Base-by-base conservation (phyloP, 2,329 filamentous ascomycete genomes). In the Rhexocercosporidium sp. region DNA sequence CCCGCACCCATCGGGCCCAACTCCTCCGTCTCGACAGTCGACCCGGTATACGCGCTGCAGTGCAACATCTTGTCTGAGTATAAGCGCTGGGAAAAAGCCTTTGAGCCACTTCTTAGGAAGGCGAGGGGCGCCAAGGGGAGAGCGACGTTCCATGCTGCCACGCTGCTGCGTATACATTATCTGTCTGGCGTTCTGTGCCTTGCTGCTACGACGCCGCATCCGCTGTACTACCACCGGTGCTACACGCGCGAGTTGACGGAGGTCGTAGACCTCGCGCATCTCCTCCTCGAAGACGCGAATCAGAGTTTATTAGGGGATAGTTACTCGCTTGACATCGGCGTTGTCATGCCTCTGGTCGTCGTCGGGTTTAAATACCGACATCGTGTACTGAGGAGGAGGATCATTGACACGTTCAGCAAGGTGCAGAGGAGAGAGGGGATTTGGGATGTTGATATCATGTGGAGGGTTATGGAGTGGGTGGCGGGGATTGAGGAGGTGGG, bases 381-480 rank as follows among this genome's bases (percentile, higher is more conserved):
- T 41, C 56, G 57, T 3, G 54, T 7, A 1, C 11, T 65, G 9
- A 47, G 59, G 41, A 57, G 54, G 41, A 56, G 53, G 22, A 39
- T 59, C 18, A 61, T 64, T 18, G 56, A 49, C 9, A 39, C 64
- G 4, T 60, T 67, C 25, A 16, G 20, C 27, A 22, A 34, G 12
- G 9, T 56, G 37, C 61, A 57, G 53, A 64, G 66, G n/a, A 39
- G 60, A 20, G 66, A 67, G 16, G 66, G 61, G 11, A 29, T 70
- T 2, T 66, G 64, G 44, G 62, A 64, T 56, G 53, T 57, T 6
- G 59, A 57, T 3, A 20, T 70, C 22, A 22, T 59, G 47, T 59
- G 41, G 16, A 60, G 59, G 46, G 54, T 68, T 22, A 64, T 68
- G 59, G 22, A 56, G 14, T 70, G 68, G 68, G 37, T 68, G 22